phyloP scores from a whole-genome alignment of 192 early-diverging fungal species.

The Coemansia nantahalensis region DNA sequence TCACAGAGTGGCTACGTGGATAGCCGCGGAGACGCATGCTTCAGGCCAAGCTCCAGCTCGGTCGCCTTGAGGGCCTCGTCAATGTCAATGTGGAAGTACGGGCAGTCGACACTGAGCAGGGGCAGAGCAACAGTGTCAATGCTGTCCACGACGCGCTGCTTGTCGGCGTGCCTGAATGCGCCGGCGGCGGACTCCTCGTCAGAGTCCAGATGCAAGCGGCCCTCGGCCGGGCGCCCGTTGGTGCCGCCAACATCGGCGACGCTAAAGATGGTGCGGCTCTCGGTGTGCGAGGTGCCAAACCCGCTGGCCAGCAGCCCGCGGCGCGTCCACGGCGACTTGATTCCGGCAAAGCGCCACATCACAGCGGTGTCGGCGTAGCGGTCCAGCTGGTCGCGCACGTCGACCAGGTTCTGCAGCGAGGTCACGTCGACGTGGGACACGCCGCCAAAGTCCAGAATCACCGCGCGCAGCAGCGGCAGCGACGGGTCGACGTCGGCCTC shows the following conservation, averaged over 20 bases:
- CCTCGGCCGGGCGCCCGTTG: conserved; percentile 7
- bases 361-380: conserved; percentile 53
- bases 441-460: conserved; percentile 79
- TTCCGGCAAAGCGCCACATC: conserved; percentile 56
- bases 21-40: conserved; percentile 8
- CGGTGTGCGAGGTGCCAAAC: conserved; percentile 31
- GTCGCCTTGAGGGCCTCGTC: conserved; percentile 47
- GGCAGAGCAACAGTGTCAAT: conserved; percentile 34
- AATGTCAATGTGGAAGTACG: conserved; percentile 49
- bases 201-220: neutral
- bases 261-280: conserved; percentile 32
- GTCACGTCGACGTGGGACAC: conserved; percentile 80
- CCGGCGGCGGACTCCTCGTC: conserved; percentile 7
- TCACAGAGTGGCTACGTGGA: too few species aligned
- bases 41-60: conserved; percentile 37
- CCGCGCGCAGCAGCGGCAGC: conserved; percentile 59
- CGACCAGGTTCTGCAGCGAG: conserved; percentile 71
- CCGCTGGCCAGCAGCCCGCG: conserved; percentile 42
- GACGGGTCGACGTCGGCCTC: conserved; percentile 40
- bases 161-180: neutral
- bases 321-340: conserved; percentile 41
- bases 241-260: conserved; percentile 38
- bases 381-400: conserved; percentile 59
- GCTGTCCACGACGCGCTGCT: conserved; percentile 6
- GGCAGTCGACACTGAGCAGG: conserved; percentile 34